Evolutionary conservation across 805 yeast genomes (phyloP).

Genomic region (Barnettozyma californica): DNA sequence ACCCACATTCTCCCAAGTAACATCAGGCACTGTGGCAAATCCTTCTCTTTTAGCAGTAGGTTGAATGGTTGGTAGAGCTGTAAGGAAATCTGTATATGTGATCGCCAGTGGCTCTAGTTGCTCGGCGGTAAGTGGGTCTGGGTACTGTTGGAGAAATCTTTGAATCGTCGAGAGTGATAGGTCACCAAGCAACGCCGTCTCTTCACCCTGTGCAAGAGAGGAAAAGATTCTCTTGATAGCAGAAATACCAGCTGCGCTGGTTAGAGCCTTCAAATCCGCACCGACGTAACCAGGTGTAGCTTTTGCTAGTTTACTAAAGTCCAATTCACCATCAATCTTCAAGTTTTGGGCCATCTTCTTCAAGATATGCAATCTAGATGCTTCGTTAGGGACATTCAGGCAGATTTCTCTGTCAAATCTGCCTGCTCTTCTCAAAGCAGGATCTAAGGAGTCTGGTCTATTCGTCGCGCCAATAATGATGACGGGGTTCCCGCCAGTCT

Average conservation of each 20-base stretch:
- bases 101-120: slow-evolving; percentile 76
- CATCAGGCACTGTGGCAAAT: slow-evolving; percentile 97
- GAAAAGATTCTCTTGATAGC: slow-evolving; percentile 90
- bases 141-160: slow-evolving; percentile 65
- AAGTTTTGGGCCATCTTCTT: slow-evolving; percentile 64
- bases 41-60: slow-evolving; percentile 99
- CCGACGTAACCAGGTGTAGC: slow-evolving; percentile 97
- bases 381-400: slow-evolving; percentile 90
- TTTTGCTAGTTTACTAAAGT: slow-evolving; percentile 72
- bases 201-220: slow-evolving; percentile 25
- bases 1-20: slow-evolving; percentile 93
- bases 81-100: slow-evolving; percentile 69
- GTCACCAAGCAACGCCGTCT: slow-evolving; percentile 20
- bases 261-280: slow-evolving; percentile 91
- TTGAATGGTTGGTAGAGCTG: slow-evolving; percentile 88
- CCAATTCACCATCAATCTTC: slow-evolving; percentile 64
- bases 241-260: slow-evolving; percentile 90
- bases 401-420: slow-evolving; percentile 94
- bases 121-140: slow-evolving; percentile 68
- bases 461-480: slow-evolving; percentile 95
- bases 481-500: slow-evolving; percentile 89
- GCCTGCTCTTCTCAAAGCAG: slow-evolving; percentile 94
- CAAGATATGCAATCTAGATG: slow-evolving; percentile 70
- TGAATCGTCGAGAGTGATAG: slow-evolving; percentile 59
- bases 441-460: slow-evolving; percentile 90